Percentiles rank a stretch among this genome's conserved stretches.
phyloP scores from a whole-genome alignment of 1,284 basidiomycete species.

The Termitomyces sp. region DNA sequence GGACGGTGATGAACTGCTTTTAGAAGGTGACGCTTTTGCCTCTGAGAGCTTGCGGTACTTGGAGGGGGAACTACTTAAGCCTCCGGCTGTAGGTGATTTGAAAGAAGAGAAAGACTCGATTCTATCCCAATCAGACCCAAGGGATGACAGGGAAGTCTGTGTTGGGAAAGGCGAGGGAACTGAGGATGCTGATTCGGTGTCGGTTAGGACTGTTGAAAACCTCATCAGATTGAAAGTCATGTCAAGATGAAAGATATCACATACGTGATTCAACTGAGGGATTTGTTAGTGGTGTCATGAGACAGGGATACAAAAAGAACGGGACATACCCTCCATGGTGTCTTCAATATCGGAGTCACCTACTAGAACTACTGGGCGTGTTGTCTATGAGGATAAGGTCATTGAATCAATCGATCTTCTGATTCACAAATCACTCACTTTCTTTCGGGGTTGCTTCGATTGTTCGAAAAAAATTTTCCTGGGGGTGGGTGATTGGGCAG shows the following conservation, averaged over 20 bases:
- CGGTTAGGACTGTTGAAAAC: slow-evolving; percentile 6
- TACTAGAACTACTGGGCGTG: neutral
- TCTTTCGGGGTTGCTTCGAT: neutral
- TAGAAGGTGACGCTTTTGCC: neutral
- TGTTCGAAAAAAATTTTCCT: neutral
- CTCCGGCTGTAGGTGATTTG: neutral
- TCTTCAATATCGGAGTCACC: neutral
- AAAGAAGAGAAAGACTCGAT: slow-evolving; percentile 5
- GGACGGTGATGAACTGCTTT: neutral
- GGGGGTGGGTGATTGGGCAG: neutral
- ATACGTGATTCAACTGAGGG: neutral
- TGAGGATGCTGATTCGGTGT: slow-evolving; percentile 3
- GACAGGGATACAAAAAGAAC: neutral
- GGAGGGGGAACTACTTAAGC: slow-evolving; percentile 6
- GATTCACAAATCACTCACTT: neutral
- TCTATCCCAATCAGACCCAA: slow-evolving; percentile 9
- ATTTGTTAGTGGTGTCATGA: neutral
- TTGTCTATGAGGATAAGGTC: neutral
- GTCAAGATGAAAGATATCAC: neutral
- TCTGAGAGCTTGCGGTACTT: slow-evolving; percentile 12
- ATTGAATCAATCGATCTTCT: neutral
- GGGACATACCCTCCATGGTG: neutral
- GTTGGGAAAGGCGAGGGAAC: neutral
- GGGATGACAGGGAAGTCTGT: slow-evolving; percentile 8
- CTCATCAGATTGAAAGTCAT: neutral